These are phyloP conservation scores for Leishmania tropica DNA, from an alignment of 208 protist genomes.

Conservation along the genomic window DNA sequence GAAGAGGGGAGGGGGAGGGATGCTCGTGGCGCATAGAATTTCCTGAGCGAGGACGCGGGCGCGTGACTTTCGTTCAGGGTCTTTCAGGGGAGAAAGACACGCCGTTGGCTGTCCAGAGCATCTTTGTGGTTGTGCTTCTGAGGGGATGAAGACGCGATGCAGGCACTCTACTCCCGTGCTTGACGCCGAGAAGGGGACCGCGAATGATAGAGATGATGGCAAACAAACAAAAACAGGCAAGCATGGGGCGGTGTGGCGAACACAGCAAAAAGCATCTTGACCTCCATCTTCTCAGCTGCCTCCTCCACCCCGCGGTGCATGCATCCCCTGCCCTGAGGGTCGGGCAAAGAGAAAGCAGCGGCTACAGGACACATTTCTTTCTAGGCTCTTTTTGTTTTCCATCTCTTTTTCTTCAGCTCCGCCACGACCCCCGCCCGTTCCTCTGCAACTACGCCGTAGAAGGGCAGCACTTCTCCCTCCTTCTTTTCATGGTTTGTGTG, in stretches of 20 bases:
- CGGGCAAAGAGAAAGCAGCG: not conserved
- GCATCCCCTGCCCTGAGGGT: not conserved
- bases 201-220: not conserved
- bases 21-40: not conserved
- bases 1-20: not conserved
- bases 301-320: not conserved
- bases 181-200: not conserved
- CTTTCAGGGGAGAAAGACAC: not conserved
- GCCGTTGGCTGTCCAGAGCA: not conserved
- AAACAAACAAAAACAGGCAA: not conserved
- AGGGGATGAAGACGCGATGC: too few species aligned
- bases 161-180: not conserved
- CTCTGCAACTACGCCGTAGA: not conserved
- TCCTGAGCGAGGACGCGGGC: not conserved
- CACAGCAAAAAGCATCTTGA: not conserved
- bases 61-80: not conserved
- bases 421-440: not conserved
- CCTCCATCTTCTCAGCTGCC: not conserved
- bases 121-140: not conserved
- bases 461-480: not conserved
- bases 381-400: not conserved
- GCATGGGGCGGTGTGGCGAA: not conserved
- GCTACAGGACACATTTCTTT: not conserved
- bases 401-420: not conserved
- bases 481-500: not conserved